phyloP scores from a whole-genome alignment of 768 basidiomycete species.

The Pholiota molesta region DNA sequence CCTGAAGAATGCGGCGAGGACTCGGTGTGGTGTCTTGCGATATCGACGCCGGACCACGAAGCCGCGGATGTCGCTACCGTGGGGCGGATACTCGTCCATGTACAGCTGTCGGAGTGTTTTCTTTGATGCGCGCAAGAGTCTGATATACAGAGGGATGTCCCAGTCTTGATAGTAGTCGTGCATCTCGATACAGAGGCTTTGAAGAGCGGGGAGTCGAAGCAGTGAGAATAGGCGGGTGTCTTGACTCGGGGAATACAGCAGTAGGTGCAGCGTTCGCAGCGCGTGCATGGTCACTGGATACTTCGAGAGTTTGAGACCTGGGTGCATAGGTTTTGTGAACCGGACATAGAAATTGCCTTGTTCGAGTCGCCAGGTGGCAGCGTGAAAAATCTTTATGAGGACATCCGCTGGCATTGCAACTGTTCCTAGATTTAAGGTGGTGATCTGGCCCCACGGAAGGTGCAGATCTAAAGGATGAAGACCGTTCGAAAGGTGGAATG shows the following conservation, averaged over 20 bases:
- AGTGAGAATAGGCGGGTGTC: no score
- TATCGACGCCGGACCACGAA: not conserved
- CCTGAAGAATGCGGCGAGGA: not conserved
- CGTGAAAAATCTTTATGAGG: not conserved
- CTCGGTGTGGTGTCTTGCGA: not conserved
- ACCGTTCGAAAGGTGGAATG: not conserved
- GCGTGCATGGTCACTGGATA: no score
- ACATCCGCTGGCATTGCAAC: not conserved
- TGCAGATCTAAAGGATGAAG: not conserved
- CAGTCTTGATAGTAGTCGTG: not conserved
- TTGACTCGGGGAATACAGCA: no score
- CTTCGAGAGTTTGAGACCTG: no score
- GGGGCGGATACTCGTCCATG: not conserved
- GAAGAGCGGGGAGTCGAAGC: no score
- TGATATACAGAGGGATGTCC: not conserved
- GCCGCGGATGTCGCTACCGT: not conserved
- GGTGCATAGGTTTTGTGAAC: not conserved
- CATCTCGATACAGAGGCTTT: not conserved
- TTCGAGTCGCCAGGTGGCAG: not conserved
- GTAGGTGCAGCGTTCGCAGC: no score
- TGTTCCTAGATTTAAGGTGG: not conserved
- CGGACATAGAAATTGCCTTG: not conserved
- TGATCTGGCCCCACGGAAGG: not conserved
- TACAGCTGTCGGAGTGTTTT: not conserved
- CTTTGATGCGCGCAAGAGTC: not conserved